Conservation (phyloP, 768 basidiomycete genomes). For the Xerocomus spinulosus region DNA sequence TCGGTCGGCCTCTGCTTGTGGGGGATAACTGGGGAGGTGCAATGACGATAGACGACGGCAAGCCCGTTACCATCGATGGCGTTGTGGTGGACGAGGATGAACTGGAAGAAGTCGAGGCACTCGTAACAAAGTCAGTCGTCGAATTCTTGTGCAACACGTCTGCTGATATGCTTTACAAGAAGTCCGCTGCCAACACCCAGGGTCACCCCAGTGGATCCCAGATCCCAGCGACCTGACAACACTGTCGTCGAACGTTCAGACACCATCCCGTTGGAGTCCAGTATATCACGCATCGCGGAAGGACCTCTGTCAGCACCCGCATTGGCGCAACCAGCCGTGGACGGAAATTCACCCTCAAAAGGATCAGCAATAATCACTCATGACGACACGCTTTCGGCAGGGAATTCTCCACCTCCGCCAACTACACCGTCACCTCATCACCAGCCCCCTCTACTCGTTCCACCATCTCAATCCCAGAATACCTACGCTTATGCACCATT, state of each 20-base stretch:
- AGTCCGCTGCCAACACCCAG: conserved; percentile 61
- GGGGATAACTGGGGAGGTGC: conserved; percentile 51
- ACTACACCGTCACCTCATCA: conserved; percentile 3
- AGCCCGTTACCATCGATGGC: conserved; percentile 31
- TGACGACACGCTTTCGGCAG: not conserved
- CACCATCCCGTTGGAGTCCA: not conserved
- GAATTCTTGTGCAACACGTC: conserved; percentile 7
- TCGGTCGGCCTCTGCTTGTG: conserved; percentile 41
- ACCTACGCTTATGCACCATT: conserved; percentile 11
- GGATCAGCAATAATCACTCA: conserved; percentile 1
- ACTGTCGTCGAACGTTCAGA: conserved; percentile 1
- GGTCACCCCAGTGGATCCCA: conserved; percentile 43
- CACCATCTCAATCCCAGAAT: conserved; percentile 19
- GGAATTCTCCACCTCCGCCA: conserved; percentile 3
- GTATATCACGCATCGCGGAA: not conserved
- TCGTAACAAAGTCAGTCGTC: conserved; percentile 42
- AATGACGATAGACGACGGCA: conserved; percentile 31
- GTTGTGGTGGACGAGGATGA: conserved; percentile 35
- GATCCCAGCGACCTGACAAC: conserved; percentile 10
- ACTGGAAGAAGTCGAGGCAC: conserved; percentile 35
- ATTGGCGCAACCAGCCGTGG: not conserved
- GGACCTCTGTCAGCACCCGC: not conserved
- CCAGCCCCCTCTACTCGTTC: conserved; percentile 12
- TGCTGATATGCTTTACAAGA: conserved; percentile 36
- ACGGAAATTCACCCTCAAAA: not conserved